Percentiles rank a stretch among this genome's conserved stretches.
Conservation (phyloP, 2,329 filamentous ascomycete species). For the Tolypocladium album region DNA sequence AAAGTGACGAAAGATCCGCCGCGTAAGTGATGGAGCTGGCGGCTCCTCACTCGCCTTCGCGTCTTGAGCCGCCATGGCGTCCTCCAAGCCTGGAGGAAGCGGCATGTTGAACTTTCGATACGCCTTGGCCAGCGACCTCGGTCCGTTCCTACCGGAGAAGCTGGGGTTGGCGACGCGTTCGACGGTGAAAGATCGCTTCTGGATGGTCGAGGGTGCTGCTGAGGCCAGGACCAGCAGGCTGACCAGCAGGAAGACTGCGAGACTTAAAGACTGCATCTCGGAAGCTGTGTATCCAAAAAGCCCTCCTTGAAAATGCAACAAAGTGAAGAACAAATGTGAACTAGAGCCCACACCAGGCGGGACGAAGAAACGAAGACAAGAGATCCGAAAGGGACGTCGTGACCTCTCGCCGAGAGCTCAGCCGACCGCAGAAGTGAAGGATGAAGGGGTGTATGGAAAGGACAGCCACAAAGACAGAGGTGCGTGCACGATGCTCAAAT, state of each 20-base stretch:
- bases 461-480: not conserved
- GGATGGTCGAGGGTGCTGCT: slow-evolving; percentile 30
- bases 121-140: slow-evolving; percentile 50
- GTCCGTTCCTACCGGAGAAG: slow-evolving; percentile 46
- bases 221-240: slow-evolving; percentile 36
- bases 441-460: not conserved
- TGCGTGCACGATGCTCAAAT: not conserved
- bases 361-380: not conserved
- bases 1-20: not conserved
- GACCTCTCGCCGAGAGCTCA: not conserved
- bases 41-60: not conserved
- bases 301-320: not conserved
- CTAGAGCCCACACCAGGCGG: slow-evolving; percentile 1
- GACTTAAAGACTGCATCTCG: slow-evolving; percentile 7
- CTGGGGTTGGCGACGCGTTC: slow-evolving; percentile 44
- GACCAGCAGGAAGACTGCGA: slow-evolving; percentile 24
- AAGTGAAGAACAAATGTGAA: not conserved
- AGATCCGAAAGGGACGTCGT: not conserved
- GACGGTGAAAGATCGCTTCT: slow-evolving; percentile 52
- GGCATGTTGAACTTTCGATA: slow-evolving; percentile 57
- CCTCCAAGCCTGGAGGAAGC: slow-evolving; percentile 30
- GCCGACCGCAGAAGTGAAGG: not conserved
- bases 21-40: not conserved
- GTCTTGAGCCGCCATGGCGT: slow-evolving; percentile 18
- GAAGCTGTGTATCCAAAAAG: not conserved